Evolutionary conservation across 2,329 filamentous ascomycete genomes (phyloP), one percentile per base, ranked within the genome.

Genomic region (Pyrenophora seminiperda): DNA sequence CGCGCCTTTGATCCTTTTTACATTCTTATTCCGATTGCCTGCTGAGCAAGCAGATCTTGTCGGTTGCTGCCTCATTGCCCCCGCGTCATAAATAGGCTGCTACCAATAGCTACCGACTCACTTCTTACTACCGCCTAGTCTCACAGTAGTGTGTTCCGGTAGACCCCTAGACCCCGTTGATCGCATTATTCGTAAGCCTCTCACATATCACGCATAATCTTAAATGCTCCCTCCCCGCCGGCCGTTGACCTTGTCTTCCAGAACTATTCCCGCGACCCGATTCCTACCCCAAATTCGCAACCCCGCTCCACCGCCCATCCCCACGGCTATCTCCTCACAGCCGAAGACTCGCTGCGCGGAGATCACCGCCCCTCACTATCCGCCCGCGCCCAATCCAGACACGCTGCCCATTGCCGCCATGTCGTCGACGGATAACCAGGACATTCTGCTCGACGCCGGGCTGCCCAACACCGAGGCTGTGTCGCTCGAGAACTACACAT

Each of bases 401-500:
- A 31, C 30, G 17, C 18, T 42, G 7, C 43, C 6, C 47, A 24
- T 15, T 32, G 43, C 55, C 20, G 51, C 55, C 57, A 72, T 70
- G 67, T 45, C 55, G 41, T 58, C 67, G 20, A 57, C 48, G 33
- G 30, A 46, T 6, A 60, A 61, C 41, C 55, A 43, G 50, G 56
- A 66, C 33, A 55, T 60, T 17, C 34, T 59, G 33, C 56, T 56
- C 47, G 58, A 62, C 47, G 59, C 62, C 32, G 62, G 58, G 7
- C 59, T 70, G 50, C 62, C 62, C 43, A 57, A 56, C 45, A 51
- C 58, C 15, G 58, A 66, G 34, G 59, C 59, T 44, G 66, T 70
- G 67, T 66, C 70, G 18, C 65, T 79, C 57, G 70, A 75, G 53
- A 72, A 73, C 61, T 89, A 89, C 75, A 73, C 73, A 50, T 89